Evolutionary conservation across 192 early-diverging fungal species (phyloP).

Genomic region (Entomortierella beljakovae): DNA sequence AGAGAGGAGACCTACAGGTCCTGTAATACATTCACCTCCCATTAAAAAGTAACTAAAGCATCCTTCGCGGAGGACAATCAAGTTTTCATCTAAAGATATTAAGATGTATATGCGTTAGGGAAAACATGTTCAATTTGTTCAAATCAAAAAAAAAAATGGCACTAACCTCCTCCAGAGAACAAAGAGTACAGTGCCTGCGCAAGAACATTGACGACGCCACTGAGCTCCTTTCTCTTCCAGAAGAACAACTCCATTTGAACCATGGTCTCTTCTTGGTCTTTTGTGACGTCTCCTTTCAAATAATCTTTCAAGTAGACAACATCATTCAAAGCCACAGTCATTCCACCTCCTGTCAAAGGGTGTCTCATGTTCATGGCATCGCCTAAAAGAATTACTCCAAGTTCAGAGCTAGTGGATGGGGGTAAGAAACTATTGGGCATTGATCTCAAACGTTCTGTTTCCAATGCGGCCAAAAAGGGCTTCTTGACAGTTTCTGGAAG

Average conservation of each 20-base stretch:
- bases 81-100: slow-evolving; percentile 72
- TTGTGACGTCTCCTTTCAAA: slow-evolving; percentile 58
- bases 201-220: slow-evolving; percentile 88
- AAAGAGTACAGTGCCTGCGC: slow-evolving; percentile 92
- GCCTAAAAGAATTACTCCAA: slow-evolving; percentile 88
- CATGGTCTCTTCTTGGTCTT: slow-evolving; percentile 60
- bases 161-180: slow-evolving; percentile 82
- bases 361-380: slow-evolving; percentile 98
- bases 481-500: slow-evolving; percentile 72
- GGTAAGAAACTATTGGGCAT: slow-evolving; percentile 96
- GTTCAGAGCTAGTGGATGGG: slow-evolving; percentile 74
- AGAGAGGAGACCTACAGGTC: slow-evolving; percentile 89
- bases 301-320: slow-evolving; percentile 78
- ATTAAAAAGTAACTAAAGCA: slow-evolving; percentile 91
- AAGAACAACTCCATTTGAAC: slow-evolving; percentile 73
- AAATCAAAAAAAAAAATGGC: neutral
- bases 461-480: slow-evolving; percentile 73
- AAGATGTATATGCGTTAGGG: too few species aligned
- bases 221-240: slow-evolving; percentile 80
- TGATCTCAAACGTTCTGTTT: slow-evolving; percentile 78
- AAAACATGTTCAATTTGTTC: too few species aligned
- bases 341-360: slow-evolving; percentile 95
- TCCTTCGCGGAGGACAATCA: slow-evolving; percentile 81
- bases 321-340: slow-evolving; percentile 97
- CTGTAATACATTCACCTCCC: slow-evolving; percentile 83